These are phyloP conservation scores for Talaromyces borbonicus DNA, from an alignment of 495 filamentous ascomycete genomes.

Conservation along the genomic window DNA sequence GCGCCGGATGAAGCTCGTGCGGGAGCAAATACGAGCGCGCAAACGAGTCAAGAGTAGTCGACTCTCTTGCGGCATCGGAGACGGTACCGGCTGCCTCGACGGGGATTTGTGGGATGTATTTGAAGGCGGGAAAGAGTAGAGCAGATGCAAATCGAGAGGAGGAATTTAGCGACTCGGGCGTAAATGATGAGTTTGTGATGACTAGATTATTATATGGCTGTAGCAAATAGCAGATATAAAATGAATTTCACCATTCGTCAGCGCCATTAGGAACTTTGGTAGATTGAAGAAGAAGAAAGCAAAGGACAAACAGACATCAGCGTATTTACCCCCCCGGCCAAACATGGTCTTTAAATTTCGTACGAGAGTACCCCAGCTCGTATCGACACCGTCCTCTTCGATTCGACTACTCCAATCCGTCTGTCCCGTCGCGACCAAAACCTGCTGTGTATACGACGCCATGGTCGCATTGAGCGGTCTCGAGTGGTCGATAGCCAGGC, in stretches of 20 bases:
- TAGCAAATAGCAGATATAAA: slow-evolving; percentile 7
- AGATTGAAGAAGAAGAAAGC: background rate
- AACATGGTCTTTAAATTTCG: slow-evolving; percentile 59
- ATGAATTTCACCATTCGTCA: background rate
- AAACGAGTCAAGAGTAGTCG: slow-evolving; percentile 26
- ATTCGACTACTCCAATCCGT: slow-evolving; percentile 69
- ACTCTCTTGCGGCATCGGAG: slow-evolving; percentile 5
- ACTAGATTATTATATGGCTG: slow-evolving; percentile 76
- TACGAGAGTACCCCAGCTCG: slow-evolving; percentile 48
- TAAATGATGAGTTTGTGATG: slow-evolving; percentile 60
- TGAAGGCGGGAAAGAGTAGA: slow-evolving; percentile 69
- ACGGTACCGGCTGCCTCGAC: slow-evolving; percentile 6
- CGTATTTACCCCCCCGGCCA: slow-evolving; percentile 54
- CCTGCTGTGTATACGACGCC: slow-evolving; percentile 68
- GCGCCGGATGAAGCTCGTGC: slow-evolving; percentile 45
- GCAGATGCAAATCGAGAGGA: slow-evolving; percentile 44
- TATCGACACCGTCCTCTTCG: slow-evolving; percentile 46
- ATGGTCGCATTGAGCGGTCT: slow-evolving; percentile 64
- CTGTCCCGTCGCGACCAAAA: slow-evolving; percentile 72
- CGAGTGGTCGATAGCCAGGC: slow-evolving; percentile 64
- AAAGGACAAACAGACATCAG: slow-evolving; percentile 45
- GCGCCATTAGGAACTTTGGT: background rate
- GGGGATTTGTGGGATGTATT: slow-evolving; percentile 63
- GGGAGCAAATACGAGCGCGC: slow-evolving; percentile 40
- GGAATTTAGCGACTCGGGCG: slow-evolving; percentile 31